Evolutionary conservation across 2,329 filamentous ascomycete genomes (phyloP).

Genomic region (Zasmidium citrigriseum): DNA sequence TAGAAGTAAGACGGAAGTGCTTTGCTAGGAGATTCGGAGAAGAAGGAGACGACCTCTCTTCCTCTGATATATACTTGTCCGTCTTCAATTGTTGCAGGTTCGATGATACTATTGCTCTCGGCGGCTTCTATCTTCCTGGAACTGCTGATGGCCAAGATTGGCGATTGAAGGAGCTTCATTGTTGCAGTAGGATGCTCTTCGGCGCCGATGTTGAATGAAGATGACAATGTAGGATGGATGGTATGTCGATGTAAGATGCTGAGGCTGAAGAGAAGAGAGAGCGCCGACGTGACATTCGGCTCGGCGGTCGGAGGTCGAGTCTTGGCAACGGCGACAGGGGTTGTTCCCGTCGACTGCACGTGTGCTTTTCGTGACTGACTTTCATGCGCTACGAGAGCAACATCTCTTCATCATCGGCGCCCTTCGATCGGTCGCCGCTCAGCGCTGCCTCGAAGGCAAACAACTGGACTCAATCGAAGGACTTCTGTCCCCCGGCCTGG

Average conservation of each 20-base stretch:
- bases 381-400: too few relatives aligned
- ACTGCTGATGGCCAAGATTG: not conserved
- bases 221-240: not conserved
- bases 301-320: not conserved
- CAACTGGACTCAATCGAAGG: too few relatives aligned
- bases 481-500: too few relatives aligned
- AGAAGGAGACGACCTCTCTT: too few relatives aligned
- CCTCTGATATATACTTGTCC: not conserved
- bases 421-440: too few relatives aligned
- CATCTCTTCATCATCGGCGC: too few relatives aligned
- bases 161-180: not conserved
- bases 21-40: too few relatives aligned
- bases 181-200: not conserved
- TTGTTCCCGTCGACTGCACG: too few relatives aligned
- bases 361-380: too few relatives aligned
- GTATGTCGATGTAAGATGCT: not conserved
- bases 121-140: not conserved
- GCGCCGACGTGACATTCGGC: slow-evolving; percentile 1
- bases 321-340: not conserved
- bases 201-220: not conserved
- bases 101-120: not conserved
- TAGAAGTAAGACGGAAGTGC: not conserved
- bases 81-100: not conserved
- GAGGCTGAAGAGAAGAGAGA: not conserved
- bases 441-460: too few relatives aligned